Percentiles rank a stretch among this genome's conserved stretches.
Conservation (phyloP, 1,139 yeast species). For the Suhomyces atakaporum region DNA sequence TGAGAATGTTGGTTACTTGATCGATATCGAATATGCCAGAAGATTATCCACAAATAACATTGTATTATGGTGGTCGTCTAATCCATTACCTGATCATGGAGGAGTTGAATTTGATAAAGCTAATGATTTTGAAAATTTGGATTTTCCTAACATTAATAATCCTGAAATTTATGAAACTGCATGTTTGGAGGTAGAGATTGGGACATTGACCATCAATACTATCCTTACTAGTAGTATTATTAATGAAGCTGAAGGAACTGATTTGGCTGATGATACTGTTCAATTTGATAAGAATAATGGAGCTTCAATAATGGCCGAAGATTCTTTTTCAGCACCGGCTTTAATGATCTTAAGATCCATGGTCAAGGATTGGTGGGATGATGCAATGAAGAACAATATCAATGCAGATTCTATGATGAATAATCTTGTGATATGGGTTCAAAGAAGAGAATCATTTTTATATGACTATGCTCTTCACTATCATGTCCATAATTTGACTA, state of each 20-base stretch:
- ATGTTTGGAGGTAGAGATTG: slow-evolving; percentile 77
- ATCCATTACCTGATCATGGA: slow-evolving; percentile 82
- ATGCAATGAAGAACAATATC: slow-evolving; percentile 65
- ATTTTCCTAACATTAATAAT: slow-evolving; percentile 72
- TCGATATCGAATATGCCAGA: slow-evolving; percentile 87
- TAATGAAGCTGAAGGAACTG: slow-evolving; percentile 90
- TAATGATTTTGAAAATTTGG: slow-evolving; percentile 58
- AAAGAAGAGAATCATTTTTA: slow-evolving; percentile 66
- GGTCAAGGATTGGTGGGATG: slow-evolving; percentile 94
- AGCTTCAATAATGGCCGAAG: slow-evolving; percentile 63
- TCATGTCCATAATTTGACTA: slow-evolving; percentile 84
- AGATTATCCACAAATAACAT: slow-evolving; percentile 63
- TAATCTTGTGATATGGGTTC: slow-evolving; percentile 85
- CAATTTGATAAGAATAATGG: slow-evolving; percentile 45
- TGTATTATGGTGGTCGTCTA: slow-evolving; percentile 92
- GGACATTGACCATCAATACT: slow-evolving; percentile 82
- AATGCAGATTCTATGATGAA: slow-evolving; percentile 88
- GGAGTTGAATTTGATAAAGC: slow-evolving; percentile 70
- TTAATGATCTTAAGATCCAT: slow-evolving; percentile 67
- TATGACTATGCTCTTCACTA: slow-evolving; percentile 81
- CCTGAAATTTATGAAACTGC: slow-evolving; percentile 81
- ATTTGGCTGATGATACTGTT: slow-evolving; percentile 60
- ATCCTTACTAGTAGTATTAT: slow-evolving; percentile 80
- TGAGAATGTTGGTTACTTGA: slow-evolving; percentile 74
- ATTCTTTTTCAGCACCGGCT: slow-evolving; percentile 80